These are phyloP conservation scores for Penicillium sp. DNA, from an alignment of 2,329 filamentous ascomycete species.

Conservation along the genomic window DNA sequence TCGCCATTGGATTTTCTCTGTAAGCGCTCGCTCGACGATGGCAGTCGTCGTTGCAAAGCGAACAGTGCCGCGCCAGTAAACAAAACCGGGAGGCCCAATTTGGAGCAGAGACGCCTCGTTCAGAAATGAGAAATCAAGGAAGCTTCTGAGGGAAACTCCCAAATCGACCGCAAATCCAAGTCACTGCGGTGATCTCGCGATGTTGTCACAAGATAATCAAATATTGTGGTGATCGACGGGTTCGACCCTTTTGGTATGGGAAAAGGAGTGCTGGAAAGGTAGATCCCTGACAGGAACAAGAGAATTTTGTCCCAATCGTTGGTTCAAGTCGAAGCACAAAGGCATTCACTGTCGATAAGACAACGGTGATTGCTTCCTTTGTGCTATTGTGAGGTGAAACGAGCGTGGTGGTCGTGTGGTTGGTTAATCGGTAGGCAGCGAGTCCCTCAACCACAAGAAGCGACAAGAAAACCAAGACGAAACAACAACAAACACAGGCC, in stretches of 20 bases:
- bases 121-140: no score
- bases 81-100: no score
- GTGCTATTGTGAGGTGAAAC: background rate
- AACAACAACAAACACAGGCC: background rate
- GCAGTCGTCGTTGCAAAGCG: no score
- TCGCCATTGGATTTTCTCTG: slow-evolving; percentile 25
- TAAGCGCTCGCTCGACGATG: background rate
- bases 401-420: background rate
- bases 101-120: no score
- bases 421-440: background rate
- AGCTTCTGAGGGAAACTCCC: no score
- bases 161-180: no score
- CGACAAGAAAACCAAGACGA: background rate
- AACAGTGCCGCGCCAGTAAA: no score
- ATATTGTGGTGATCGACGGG: no score
- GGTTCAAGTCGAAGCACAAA: background rate
- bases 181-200: no score
- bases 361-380: background rate
- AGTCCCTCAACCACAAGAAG: background rate
- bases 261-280: background rate
- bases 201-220: no score
- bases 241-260: background rate
- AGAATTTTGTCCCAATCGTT: no score
- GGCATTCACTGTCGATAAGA: background rate
- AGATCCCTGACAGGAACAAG: no score